Base-by-base conservation (phyloP, 148 eudicot species). In the Cornus kousa region DNA sequence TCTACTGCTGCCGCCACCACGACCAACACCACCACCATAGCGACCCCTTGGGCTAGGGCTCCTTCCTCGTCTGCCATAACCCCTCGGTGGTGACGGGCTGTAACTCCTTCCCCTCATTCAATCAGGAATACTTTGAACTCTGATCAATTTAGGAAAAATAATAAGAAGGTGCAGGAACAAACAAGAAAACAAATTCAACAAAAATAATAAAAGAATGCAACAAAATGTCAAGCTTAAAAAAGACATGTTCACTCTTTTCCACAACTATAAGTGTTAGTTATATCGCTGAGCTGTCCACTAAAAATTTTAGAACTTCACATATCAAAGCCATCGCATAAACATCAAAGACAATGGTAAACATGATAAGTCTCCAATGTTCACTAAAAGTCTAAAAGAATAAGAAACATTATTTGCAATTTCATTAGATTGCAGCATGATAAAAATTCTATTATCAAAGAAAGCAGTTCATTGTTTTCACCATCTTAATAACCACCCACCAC, bases 31-130 rank as follows among this genome's bases (percentile, higher is more conserved):
- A 74, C 91, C 90, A 71, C 94, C 91, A 83, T 91, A 83, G 40
- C 94, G 91, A 20, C 89, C 93, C 87, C 99, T 89, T 17, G 99
- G 97, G 73, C 91, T 88, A 7, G 95, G 97, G 37, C 92, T 91
- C 80, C 95, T 90, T 62, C 28, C 28, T 28, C 93, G 92, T 82
- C 97, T 88, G 24, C 92, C 90, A 87, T 90, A 88, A 69, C 93
- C 92, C 85, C 99, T 89, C n/a, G 95, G 95, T 9, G 93, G 95
- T 62, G 99, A 93, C 7, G 97, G 99, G 62, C 79, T 87, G 82
- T 96, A 96, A 74, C 98, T 95, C 66, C 99, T 87, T 88, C 97
- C 92, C 79, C 99, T 92, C 99, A 93, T 95, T 82, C 73, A 43
- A 43, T 43, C 48, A 43, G 48, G 48, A 43, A 43, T 6, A 5